These are phyloP conservation scores for Plasmodium inui DNA, from an alignment of 169 alveolate species.

Conservation along the genomic window DNA sequence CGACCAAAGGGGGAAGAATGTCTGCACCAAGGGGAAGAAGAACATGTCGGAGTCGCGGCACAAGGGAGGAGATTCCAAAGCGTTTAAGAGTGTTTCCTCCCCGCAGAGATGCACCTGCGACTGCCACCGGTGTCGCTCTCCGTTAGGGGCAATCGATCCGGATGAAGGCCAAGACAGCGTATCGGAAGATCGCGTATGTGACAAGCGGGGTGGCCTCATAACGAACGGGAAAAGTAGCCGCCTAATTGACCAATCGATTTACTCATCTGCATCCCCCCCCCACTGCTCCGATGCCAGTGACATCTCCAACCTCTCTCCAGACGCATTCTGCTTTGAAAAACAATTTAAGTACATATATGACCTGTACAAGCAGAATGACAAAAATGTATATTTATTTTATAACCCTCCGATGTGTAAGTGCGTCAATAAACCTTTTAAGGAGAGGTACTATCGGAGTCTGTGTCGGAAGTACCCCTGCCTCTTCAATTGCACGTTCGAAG, in stretches of 20 bases:
- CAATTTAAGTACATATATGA: conserved; percentile 75
- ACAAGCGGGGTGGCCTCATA: not conserved
- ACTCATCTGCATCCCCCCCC: not conserved
- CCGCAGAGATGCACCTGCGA: not conserved
- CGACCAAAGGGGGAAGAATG: not conserved
- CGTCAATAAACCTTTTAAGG: conserved; percentile 27
- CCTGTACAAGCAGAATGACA: conserved; percentile 65
- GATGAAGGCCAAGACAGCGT: not conserved
- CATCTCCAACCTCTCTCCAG: conserved; percentile 70
- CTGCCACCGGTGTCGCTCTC: not conserved
- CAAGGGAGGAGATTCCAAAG: not conserved
- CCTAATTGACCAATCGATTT: not conserved
- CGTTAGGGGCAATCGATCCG: not conserved
- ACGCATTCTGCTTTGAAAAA: conserved; percentile 49
- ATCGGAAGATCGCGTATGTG: not conserved
- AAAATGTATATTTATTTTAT: conserved; percentile 56
- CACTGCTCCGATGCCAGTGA: conserved; percentile 37
- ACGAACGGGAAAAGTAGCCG: not conserved
- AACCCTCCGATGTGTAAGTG: conserved; percentile 76
- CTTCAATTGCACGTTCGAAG: conserved; percentile 39
- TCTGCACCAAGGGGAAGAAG: not conserved
- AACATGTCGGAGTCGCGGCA: not conserved
- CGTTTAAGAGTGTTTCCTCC: not conserved
- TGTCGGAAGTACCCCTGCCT: conserved; percentile 61
- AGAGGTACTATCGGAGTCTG: conserved; percentile 18